Conservation (phyloP, 768 basidiomycete species). For the Lentinula edodes region DNA sequence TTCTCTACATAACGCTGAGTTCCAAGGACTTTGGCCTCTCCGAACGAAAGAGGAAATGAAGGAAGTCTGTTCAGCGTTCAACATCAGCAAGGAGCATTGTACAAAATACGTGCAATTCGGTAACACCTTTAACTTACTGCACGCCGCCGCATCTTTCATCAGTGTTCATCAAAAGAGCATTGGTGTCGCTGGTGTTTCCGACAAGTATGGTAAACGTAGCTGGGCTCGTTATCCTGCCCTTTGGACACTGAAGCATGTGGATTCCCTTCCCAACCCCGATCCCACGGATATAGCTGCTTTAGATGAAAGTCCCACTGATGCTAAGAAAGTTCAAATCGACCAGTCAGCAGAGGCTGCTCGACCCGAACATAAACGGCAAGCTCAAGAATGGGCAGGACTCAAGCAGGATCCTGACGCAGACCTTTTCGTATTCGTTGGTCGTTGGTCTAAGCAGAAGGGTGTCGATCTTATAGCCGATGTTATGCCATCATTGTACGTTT, state of each 20-base stretch:
- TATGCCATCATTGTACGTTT: conserved; percentile 81
- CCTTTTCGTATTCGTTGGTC: conserved; percentile 93
- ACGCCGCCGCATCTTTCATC: conserved; percentile 91
- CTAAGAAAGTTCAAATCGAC: conserved; percentile 75
- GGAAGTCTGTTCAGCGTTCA: conserved; percentile 97
- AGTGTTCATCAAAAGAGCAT: conserved; percentile 89
- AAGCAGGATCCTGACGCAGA: conserved; percentile 88
- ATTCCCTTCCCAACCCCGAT: conserved; percentile 92
- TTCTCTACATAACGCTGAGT: conserved; percentile 95
- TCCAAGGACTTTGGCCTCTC: conserved; percentile 95
- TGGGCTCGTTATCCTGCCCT: conserved; percentile 97
- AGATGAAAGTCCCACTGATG: conserved; percentile 68
- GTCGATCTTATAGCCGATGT: conserved; percentile 95
- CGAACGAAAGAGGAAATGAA: conserved; percentile 99
- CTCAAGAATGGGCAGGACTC: conserved; percentile 94
- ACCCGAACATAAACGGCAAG: conserved; percentile 86
- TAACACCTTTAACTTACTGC: conserved; percentile 94
- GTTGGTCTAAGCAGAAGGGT: conserved; percentile 98
- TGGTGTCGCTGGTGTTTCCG: conserved; percentile 96
- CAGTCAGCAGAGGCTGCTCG: conserved; percentile 79
- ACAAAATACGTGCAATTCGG: conserved; percentile 98
- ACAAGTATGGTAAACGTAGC: conserved; percentile 95
- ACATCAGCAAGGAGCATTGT: conserved; percentile 94
- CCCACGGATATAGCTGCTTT: conserved; percentile 92
- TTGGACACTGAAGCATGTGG: conserved; percentile 94